Evolutionary conservation across 805 yeast genomes (phyloP), one percentile per base, ranked within the genome.

Genomic region (Pichia gijzeniarum): DNA sequence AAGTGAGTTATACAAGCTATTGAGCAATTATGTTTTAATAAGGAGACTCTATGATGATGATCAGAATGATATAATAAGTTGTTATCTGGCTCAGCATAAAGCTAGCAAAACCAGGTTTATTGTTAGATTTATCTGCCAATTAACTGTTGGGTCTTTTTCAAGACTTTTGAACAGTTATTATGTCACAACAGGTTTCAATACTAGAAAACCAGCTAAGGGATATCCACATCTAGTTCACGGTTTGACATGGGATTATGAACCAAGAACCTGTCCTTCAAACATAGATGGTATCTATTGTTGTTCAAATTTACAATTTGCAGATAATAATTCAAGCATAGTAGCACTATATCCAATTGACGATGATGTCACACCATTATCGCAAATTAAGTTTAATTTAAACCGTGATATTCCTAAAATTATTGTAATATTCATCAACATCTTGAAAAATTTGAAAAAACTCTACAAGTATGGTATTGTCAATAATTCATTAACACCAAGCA

Each of bases 381-480:
- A 49, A 20, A 9, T 40, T 14, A 21, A 40, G 3, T 36, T 45
- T 16, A 12, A 32, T 18, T 34, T 43, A 2, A 27, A 42, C 2
- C 40, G 37, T 4, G 62, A 64, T 38, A 39, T 62, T 6, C 25
- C 47, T 5, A 54, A 52, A 12, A 53, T 64, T 1, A 39, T 67
- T 10, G 40, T 42, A 3, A 43, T 57, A 4, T 44, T 59, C 14
- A 51, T 67, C 1, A 44, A 52, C 4, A 48, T 57, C 4, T 42
- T 62, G 10, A 51, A 58, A 35, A 54, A 58, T 2, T 40, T 69
- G 18, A 50, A 54, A 22, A 41, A 40, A 9, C 55, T 72, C 3
- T 79, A 75, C 50, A 58, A 62, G 14, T 51, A 57, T 31, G 73
- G 75, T 1, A 54, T 74, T 30, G 72, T 73, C 4, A 78, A 73